Percentiles rank a stretch among this genome's conserved stretches.
Evolutionary conservation across 2,329 filamentous ascomycete species (phyloP).

Genomic region (Curvularia hawaiiensis): DNA sequence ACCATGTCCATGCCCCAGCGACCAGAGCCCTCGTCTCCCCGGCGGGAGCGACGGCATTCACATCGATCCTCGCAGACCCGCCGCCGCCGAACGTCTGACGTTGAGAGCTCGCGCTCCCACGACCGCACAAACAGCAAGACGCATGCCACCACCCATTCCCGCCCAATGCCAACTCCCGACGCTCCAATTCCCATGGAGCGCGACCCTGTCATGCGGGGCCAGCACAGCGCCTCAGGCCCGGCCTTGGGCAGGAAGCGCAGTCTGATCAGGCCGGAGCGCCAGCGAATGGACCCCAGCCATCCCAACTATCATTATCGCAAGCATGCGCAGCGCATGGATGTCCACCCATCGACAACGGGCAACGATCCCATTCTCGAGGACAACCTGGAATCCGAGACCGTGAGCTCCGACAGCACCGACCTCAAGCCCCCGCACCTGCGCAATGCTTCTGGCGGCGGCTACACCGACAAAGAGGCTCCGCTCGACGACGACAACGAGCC

Average conservation of each 20-base stretch:
- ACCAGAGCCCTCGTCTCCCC: slow-evolving; percentile 66
- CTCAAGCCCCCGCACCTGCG: slow-evolving; percentile 51
- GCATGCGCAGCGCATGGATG: slow-evolving; percentile 91
- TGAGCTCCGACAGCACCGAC: slow-evolving; percentile 68
- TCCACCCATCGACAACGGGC: slow-evolving; percentile 88
- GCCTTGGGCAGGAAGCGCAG: slow-evolving; percentile 78
- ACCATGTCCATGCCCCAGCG: slow-evolving; percentile 59
- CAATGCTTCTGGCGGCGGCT: slow-evolving; percentile 46
- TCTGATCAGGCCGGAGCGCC: slow-evolving; percentile 86
- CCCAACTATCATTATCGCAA: slow-evolving; percentile 96
- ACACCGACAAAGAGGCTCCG: slow-evolving; percentile 47
- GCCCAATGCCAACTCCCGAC: slow-evolving; percentile 53
- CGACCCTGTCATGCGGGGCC: slow-evolving; percentile 58
- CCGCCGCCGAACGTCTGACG: slow-evolving; percentile 63
- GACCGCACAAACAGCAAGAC: slow-evolving; percentile 46
- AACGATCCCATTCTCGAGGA: slow-evolving; percentile 88
- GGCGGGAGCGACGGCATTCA: slow-evolving; percentile 53
- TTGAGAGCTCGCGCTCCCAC: slow-evolving; percentile 65
- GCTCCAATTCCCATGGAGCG: slow-evolving; percentile 52
- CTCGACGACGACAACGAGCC: slow-evolving; percentile 35
- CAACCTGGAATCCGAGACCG: slow-evolving; percentile 57
- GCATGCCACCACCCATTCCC: slow-evolving; percentile 49
- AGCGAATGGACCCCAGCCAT: slow-evolving; percentile 82
- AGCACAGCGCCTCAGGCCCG: slow-evolving; percentile 44
- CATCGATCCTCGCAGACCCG: slow-evolving; percentile 66